phyloP scores from a whole-genome alignment of 495 filamentous ascomycete species.

The Pyrenula massariospora region DNA sequence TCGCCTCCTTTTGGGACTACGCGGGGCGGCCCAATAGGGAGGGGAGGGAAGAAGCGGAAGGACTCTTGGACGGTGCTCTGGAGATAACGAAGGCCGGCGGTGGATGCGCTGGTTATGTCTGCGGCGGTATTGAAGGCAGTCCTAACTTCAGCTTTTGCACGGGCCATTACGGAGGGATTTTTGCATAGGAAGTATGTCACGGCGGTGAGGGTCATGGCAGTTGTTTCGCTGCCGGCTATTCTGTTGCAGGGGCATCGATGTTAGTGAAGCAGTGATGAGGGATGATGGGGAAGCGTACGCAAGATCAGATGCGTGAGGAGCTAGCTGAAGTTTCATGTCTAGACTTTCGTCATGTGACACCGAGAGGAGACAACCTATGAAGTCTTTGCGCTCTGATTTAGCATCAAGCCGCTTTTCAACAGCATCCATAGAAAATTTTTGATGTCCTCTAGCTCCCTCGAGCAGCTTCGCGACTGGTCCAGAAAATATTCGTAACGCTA shows the following conservation, averaged over 20 bases:
- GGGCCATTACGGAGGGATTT: slow-evolving; percentile 24
- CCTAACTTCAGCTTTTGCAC: slow-evolving; percentile 37
- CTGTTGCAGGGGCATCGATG: slow-evolving; percentile 9
- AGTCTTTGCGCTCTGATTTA: slow-evolving; percentile 3
- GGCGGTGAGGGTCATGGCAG: slow-evolving; percentile 34
- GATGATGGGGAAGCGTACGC: background rate
- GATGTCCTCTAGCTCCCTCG: too few species aligned
- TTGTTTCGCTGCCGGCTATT: slow-evolving; percentile 44
- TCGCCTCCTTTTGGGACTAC: slow-evolving; percentile 2
- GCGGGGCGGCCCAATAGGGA: slow-evolving; percentile 32
- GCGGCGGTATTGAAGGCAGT: slow-evolving; percentile 31
- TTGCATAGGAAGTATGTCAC: slow-evolving; percentile 29
- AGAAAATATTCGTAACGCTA: too few species aligned
- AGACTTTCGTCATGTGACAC: slow-evolving; percentile 5
- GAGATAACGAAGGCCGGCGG: slow-evolving; percentile 38
- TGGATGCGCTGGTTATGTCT: slow-evolving; percentile 38
- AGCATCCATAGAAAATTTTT: background rate
- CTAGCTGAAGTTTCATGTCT: slow-evolving; percentile 6
- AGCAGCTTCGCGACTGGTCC: too few species aligned
- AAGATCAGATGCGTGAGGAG: slow-evolving; percentile 10
- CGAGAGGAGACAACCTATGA: slow-evolving; percentile 7
- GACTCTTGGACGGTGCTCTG: slow-evolving; percentile 45
- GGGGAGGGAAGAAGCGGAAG: slow-evolving; percentile 47
- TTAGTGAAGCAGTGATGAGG: background rate
- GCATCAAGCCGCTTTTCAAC: background rate